phyloP scores from a whole-genome alignment of 78 protist genomes.

The Dictyostelium firmibasis region DNA sequence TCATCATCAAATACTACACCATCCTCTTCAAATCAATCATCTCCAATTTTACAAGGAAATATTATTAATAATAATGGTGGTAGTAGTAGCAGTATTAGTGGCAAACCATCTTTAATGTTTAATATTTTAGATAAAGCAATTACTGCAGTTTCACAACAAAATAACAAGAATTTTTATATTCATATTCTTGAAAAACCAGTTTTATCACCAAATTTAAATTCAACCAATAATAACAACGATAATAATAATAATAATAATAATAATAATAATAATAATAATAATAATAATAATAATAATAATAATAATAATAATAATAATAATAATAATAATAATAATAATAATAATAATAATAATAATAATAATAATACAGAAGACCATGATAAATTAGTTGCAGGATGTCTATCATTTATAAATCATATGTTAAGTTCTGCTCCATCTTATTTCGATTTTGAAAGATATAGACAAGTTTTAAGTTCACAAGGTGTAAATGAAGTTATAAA shows the following conservation, averaged over 20 bases:
- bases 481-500: constrained; percentile 66
- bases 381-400: constrained; percentile 52
- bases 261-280: constrained; percentile 4
- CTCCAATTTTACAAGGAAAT: background rate
- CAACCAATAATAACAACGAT: background rate
- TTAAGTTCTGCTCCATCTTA: constrained; percentile 51
- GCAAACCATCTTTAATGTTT: constrained; percentile 44
- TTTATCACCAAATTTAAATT: background rate
- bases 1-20: background rate
- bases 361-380: background rate
- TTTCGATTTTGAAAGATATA: constrained; percentile 67
- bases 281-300: constrained; percentile 8
- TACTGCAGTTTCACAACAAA: constrained; percentile 37
- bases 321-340: background rate
- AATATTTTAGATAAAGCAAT: constrained; percentile 50
- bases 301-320: constrained; percentile 4
- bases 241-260: constrained; percentile 8
- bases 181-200: constrained; percentile 33
- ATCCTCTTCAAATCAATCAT: background rate
- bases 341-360: constrained; percentile 1
- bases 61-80: background rate
- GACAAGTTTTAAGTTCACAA: constrained; percentile 47
- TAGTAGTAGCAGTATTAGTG: background rate
- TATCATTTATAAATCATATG: constrained; percentile 75
- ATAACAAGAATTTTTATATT: constrained; percentile 46